These are phyloP conservation scores for Paramyrothecium roridum DNA, from an alignment of 2,329 filamentous ascomycete species.

Conservation along the genomic window DNA sequence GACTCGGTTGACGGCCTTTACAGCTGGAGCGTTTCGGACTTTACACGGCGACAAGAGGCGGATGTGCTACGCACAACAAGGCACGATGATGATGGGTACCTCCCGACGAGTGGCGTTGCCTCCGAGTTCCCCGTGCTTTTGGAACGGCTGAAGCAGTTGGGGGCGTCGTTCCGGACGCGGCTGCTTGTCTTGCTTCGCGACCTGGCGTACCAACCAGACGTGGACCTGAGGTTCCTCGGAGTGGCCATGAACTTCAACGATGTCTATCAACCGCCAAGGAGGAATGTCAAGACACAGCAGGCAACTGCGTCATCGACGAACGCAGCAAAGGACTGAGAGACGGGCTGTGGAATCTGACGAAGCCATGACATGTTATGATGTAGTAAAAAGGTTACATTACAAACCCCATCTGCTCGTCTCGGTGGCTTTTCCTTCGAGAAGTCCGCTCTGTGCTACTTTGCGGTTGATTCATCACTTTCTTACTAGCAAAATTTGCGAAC, in stretches of 20 bases:
- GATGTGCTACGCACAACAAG: slow-evolving; percentile 69
- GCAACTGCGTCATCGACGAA: slow-evolving; percentile 16
- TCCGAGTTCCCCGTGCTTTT: slow-evolving; percentile 71
- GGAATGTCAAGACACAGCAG: slow-evolving; percentile 47
- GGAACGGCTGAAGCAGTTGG: slow-evolving; percentile 68
- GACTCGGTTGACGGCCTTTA: slow-evolving; percentile 93
- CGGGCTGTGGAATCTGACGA: background rate
- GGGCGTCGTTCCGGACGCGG: slow-evolving; percentile 70
- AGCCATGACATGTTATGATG: background rate
- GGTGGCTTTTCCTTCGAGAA: background rate
- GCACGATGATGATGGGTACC: slow-evolving; percentile 21
- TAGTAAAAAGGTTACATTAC: background rate
- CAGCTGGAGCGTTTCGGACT: slow-evolving; percentile 91
- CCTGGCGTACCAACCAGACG: slow-evolving; percentile 86
- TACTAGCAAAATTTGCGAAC: background rate
- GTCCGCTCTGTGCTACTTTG: background rate
- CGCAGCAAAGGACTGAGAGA: slow-evolving; percentile 20
- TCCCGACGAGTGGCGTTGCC: slow-evolving; percentile 51
- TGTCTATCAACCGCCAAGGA: slow-evolving; percentile 76
- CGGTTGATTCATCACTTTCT: background rate
- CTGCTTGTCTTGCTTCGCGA: slow-evolving; percentile 85
- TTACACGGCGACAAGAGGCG: slow-evolving; percentile 83
- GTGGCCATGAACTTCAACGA: slow-evolving; percentile 99
- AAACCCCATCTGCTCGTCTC: no score
- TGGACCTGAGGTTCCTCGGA: slow-evolving; percentile 92